Evolutionary conservation across 371 early-diverging fungal species (phyloP), one percentile per base, ranked within the genome.

Genomic region (Mucor saturninus): DNA sequence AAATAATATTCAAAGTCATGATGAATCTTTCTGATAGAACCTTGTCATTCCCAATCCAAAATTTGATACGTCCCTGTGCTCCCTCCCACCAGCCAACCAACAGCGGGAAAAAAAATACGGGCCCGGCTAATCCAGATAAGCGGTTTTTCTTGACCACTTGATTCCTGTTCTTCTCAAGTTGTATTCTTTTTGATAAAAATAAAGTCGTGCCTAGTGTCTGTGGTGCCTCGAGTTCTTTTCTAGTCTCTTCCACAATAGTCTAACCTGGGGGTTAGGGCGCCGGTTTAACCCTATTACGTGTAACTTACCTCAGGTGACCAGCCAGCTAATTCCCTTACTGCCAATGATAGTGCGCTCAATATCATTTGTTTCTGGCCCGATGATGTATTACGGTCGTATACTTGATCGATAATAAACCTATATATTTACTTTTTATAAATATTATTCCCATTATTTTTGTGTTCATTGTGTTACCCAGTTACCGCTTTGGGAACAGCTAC

Each of bases 1-100:
- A 56, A n/a, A 82, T 75, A 21, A 79, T 66, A 59, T 76, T 73
- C 37, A 79, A 51, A 0, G 80, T 74, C 72, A 79, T 74, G n/a
- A 82, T 69, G 52, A 77, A 77, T 15, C 75, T 68, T 40, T 81
- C 81, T 15, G 70, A 52, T 26, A 81, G 42, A 14, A 76, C 14
- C 0, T 60, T 49, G 51, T 72, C 65, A 39, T 67, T 72, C 2
- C 73, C 73, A 37, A 81, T 64, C 81, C 76, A 77, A 42, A 56
- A 61, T 79, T 65, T 72, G 49, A 66, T 56, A 13, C 68, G 68
- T 2, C 69, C 72, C 59, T 75, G 72, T 1, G 75, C 63, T 2
- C 78, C 79, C 62, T 79, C 80, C 83, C 83, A 82, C 80, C 80
- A 82, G 2, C 83, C 83, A 13, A 74, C 73, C 0, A 82, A 29